These are phyloP conservation scores for Xylaria sp. DNA, from an alignment of 2,329 filamentous ascomycete genomes.

Conservation along the genomic window DNA sequence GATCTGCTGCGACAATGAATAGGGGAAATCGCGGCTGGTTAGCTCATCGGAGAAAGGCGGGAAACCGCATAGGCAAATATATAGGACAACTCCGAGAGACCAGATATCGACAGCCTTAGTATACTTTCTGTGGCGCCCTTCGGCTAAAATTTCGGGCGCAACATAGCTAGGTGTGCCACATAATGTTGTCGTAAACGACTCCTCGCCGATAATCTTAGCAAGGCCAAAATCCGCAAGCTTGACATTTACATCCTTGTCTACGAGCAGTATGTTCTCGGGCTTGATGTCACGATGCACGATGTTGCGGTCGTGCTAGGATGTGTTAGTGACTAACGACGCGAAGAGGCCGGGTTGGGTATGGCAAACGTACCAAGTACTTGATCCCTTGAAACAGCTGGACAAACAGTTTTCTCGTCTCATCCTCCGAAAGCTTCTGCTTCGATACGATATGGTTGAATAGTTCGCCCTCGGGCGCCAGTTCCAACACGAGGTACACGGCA, in stretches of 20 bases:
- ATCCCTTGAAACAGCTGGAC: conserved; percentile 91
- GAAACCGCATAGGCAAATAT: conserved; percentile 97
- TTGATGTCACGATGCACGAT: conserved; percentile 99
- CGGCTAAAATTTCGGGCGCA: conserved; percentile 92
- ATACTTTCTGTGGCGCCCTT: conserved; percentile 84
- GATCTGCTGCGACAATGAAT: conserved; percentile 88
- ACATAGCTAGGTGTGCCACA: conserved; percentile 98
- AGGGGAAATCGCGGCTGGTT: conserved; percentile 82
- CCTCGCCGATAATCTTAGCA: conserved; percentile 98
- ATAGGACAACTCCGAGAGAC: conserved; percentile 97
- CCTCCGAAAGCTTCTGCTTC: conserved; percentile 88
- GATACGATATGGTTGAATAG: conserved; percentile 95
- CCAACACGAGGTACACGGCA: conserved; percentile 89
- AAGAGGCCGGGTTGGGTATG: conserved; percentile 44
- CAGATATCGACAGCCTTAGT: conserved; percentile 96
- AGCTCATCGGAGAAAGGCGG: conserved; percentile 97
- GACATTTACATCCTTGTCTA: conserved; percentile 84
- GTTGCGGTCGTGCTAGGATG: conserved; percentile 85
- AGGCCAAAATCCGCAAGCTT: conserved; percentile 97
- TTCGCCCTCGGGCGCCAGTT: conserved; percentile 92
- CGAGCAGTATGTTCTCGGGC: conserved; percentile 92
- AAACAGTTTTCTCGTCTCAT: conserved; percentile 87
- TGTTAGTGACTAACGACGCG: conserved; percentile 24
- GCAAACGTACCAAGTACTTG: conserved; percentile 84
- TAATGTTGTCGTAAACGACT: conserved; percentile 96